These are phyloP conservation scores for Carpinus viminea DNA, from an alignment of 306 rosid genomes.

Conservation along the genomic window DNA sequence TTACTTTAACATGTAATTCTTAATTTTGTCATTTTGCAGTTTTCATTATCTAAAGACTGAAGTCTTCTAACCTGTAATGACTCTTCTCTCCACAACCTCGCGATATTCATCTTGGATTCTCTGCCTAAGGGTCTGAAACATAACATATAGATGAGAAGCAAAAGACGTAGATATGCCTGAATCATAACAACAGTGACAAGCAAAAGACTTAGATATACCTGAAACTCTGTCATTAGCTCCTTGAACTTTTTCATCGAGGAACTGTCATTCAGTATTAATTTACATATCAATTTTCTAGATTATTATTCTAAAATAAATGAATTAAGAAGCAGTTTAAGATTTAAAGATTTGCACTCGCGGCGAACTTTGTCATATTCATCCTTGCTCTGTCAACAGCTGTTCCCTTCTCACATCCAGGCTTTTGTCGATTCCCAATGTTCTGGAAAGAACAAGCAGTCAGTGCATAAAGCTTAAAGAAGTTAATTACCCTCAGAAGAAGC, in stretches of 20 bases:
- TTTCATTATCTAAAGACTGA: constrained; percentile 21
- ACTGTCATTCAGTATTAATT: constrained; percentile 50
- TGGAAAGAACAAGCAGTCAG: constrained; percentile 41
- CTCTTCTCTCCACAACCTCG: constrained; percentile 98
- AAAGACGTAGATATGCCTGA: constrained; percentile 54
- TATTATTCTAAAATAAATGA: background rate
- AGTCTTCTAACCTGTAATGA: constrained; percentile 79
- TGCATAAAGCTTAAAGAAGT: constrained; percentile 5
- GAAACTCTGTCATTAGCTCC: constrained; percentile 91
- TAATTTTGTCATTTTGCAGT: constrained; percentile 1
- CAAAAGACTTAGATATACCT: constrained; percentile 46
- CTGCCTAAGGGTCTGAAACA: constrained; percentile 79
- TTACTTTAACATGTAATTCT: background rate
- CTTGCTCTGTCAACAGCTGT: constrained; percentile 90
- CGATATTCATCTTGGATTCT: constrained; percentile 98
- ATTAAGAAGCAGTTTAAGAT: constrained; percentile 10
- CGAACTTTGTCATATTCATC: constrained; percentile 91
- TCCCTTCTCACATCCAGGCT: constrained; percentile 95
- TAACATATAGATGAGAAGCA: constrained; percentile 25
- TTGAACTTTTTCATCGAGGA: constrained; percentile 76
- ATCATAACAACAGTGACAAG: constrained; percentile 25
- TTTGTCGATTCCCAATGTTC: constrained; percentile 78
- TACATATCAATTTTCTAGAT: constrained; percentile 24
- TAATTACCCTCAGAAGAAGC: constrained; percentile 11
- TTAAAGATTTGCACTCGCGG: constrained; percentile 21